Evolutionary conservation across 2,329 filamentous ascomycete species (phyloP).

Genomic region (Pseudofabraea citricarpa): DNA sequence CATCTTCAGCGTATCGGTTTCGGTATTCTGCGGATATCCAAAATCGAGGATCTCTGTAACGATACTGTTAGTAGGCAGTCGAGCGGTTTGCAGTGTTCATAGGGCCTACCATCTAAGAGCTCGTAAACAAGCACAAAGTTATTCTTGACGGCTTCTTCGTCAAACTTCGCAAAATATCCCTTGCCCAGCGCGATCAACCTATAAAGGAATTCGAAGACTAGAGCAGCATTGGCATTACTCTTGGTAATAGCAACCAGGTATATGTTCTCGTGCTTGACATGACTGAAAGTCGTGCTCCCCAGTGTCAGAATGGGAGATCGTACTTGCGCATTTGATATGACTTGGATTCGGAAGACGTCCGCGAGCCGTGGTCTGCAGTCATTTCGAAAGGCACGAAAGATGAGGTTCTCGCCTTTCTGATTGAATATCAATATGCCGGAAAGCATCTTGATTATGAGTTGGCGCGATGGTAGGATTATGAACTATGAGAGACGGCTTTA

Average conservation of each 20-base stretch:
- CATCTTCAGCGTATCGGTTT: constrained; percentile 98
- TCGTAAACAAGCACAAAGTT: constrained; percentile 99
- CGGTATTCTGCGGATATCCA: constrained; percentile 97
- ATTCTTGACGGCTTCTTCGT: constrained; percentile 99
- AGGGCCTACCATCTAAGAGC: constrained; percentile 72
- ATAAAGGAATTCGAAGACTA: constrained; percentile 98
- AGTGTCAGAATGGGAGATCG: constrained; percentile 96
- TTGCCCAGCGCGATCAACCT: constrained; percentile 83
- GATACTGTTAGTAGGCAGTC: constrained; percentile 10
- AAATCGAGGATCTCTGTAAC: constrained; percentile 90
- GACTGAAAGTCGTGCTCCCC: constrained; percentile 96
- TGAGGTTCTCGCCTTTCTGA: constrained; percentile 99
- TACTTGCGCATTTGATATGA: constrained; percentile 97
- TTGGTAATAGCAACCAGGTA: constrained; percentile 97
- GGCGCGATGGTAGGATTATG: too few species aligned
- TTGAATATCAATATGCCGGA: constrained; percentile 98
- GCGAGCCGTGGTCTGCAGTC: constrained; percentile 96
- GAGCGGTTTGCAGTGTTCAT: background rate
- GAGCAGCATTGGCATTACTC: constrained; percentile 96
- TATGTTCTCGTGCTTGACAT: constrained; percentile 99
- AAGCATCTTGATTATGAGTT: constrained; percentile 61
- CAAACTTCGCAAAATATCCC: constrained; percentile 98
- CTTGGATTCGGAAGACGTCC: constrained; percentile 98
- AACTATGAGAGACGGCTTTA: background rate
- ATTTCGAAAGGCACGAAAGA: constrained; percentile 97